These are phyloP conservation scores for Allium cepa DNA, from an alignment of 106 monocot genomes.

Conservation along the genomic window DNA sequence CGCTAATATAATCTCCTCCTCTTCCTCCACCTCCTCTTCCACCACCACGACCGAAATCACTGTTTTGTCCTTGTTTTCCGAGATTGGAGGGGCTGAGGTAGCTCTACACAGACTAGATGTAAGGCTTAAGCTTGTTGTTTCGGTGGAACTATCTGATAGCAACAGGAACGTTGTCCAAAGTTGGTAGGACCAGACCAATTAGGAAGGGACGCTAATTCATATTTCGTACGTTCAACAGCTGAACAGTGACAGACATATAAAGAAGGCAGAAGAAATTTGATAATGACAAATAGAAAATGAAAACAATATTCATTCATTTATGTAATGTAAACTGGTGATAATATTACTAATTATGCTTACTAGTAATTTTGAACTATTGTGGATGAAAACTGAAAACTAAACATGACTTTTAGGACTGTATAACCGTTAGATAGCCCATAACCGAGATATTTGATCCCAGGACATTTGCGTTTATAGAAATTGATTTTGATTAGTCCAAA, in stretches of 20 bases:
- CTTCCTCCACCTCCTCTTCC: no score
- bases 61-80: slow-evolving; percentile 49
- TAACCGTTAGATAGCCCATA: no score
- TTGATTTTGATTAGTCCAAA: no score
- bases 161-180: slow-evolving; percentile 40
- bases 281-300: slow-evolving; percentile 5
- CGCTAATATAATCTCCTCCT: no score
- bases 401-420: no score
- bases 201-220: slow-evolving; percentile 33
- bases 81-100: slow-evolving; percentile 66
- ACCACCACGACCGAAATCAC: slow-evolving; percentile 40
- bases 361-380: no score
- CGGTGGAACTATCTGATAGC: slow-evolving; percentile 41
- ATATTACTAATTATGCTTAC: no score
- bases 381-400: no score
- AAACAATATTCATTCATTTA: no score
- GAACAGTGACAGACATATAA: slow-evolving; percentile 17
- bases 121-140: slow-evolving; percentile 36
- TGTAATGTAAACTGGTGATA: no score
- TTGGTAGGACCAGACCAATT: slow-evolving; percentile 56
- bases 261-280: slow-evolving; percentile 27
- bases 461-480: no score
- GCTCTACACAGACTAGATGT: slow-evolving; percentile 45
- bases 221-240: slow-evolving; percentile 38
- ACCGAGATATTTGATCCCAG: no score